Base-by-base conservation (phyloP, 805 yeast species). In the Yarrowia keelungensis region DNA sequence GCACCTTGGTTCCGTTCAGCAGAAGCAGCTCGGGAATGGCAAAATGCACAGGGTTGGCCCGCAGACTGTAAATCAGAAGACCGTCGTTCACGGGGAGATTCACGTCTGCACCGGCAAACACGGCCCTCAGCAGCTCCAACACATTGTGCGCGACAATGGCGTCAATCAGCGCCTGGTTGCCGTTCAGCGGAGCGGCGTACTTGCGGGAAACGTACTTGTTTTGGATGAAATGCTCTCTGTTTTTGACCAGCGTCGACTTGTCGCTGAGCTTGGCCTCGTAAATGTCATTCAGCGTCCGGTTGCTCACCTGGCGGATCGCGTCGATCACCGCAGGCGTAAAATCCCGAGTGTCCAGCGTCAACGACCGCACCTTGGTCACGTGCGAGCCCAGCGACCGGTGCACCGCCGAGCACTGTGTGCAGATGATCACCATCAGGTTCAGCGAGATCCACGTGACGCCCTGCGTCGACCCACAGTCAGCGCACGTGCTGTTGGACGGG, bases 331-430 rank as follows among this genome's bases (percentile, higher is more conserved):
- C 97, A 14, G 81, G 81, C 2, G 86, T 84, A 73, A 88, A 84
- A 0, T 83, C 77, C 7, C 76, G 78, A 38, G 85, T 84, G 75
- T 93, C 98, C 54, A 91, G 79, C n/a, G 86, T 88, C 67, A 93
- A 80, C 0, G 97, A 91, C 71, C 91, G 82, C 4, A 93, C 86
- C 75, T 89, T 91, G 8, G 95, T 85, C 5, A 92, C 83, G 71
- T 89, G 92, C 0, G 97, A 83, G 0, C 98, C 97, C 75, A 94
- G 77, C 22, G 91, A 87, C 68, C 97, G 81, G 77, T 93, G 98
- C n/a, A 88, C 87, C 0, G 97, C 92, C 0, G 97, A 87, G 74
- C 98, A 93, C 64, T 88, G 87, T 54, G 91, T 88, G 77, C 98
- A 93, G 35, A 94, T 81, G 3, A 89, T 85, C 38, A 87, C 86